Evolutionary conservation across 2,329 filamentous ascomycete genomes (phyloP).

Genomic region (Fusarium temperatum): DNA sequence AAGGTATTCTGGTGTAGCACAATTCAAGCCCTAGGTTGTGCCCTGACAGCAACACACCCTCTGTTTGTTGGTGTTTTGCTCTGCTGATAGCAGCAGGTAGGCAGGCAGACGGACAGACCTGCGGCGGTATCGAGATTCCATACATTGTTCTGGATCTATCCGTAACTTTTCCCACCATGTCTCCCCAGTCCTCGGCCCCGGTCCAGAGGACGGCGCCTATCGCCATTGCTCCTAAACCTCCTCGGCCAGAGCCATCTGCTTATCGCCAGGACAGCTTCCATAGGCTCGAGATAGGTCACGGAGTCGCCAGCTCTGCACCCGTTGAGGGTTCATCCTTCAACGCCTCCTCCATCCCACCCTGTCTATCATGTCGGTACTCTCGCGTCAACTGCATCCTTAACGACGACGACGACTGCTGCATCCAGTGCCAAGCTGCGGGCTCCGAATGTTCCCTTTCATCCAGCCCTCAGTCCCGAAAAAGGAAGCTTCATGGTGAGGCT

Average conservation of each 20-base stretch:
- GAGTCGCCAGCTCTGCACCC: constrained; percentile 58
- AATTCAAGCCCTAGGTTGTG: constrained; percentile 11
- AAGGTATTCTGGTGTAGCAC: constrained; percentile 29
- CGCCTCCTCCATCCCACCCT: constrained; percentile 61
- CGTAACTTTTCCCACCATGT: constrained; percentile 53
- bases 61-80: constrained; percentile 1
- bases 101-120: background rate
- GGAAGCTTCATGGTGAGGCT: constrained; percentile 75
- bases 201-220: constrained; percentile 71
- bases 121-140: constrained; percentile 19
- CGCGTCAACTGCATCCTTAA: constrained; percentile 79
- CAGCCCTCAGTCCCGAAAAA: constrained; percentile 80
- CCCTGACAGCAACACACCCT: constrained; percentile 33
- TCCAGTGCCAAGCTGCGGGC: constrained; percentile 80
- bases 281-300: constrained; percentile 59
- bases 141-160: constrained; percentile 22
- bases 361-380: constrained; percentile 78
- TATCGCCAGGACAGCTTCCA: constrained; percentile 58
- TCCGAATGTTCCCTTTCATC: constrained; percentile 82
- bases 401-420: constrained; percentile 79
- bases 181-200: constrained; percentile 55
- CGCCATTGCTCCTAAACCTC: constrained; percentile 70
- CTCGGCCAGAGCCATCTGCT: constrained; percentile 53
- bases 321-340: constrained; percentile 57
- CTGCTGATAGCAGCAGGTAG: constrained; percentile 6